Conservation (phyloP, 768 basidiomycete genomes). For the Porphyrellus cyaneotinctus region DNA sequence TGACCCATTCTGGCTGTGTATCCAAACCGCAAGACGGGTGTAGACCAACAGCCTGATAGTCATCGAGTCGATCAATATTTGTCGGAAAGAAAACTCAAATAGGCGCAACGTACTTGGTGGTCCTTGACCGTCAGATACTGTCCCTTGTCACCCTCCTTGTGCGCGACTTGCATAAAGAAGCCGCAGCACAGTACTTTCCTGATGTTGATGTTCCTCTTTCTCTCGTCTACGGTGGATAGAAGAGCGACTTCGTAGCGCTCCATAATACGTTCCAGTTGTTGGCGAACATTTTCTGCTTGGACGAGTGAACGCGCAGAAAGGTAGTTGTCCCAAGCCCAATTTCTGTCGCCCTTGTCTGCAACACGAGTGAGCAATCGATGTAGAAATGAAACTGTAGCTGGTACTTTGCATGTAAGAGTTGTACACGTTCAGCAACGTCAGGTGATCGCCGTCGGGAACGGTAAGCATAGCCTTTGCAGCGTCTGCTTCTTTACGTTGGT, state of each 20-base stretch:
- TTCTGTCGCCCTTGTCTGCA: conserved; percentile 68
- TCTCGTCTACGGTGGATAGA: conserved; percentile 62
- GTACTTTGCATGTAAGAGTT: conserved; percentile 84
- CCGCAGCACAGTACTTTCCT: conserved; percentile 84
- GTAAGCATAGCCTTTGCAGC: conserved; percentile 83
- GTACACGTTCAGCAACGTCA: conserved; percentile 92
- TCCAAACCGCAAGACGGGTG: conserved; percentile 90
- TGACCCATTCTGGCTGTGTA: conserved; percentile 85
- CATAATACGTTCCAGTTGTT: conserved; percentile 87
- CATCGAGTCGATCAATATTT: background rate
- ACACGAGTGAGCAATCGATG: background rate
- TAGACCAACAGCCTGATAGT: conserved; percentile 16
- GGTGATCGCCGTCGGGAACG: conserved; percentile 94
- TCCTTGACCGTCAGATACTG: conserved; percentile 92
- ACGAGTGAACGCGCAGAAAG: conserved; percentile 76
- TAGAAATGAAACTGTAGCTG: background rate
- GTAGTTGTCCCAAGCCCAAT: conserved; percentile 92
- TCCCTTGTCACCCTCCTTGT: conserved; percentile 89
- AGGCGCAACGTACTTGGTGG: conserved; percentile 59
- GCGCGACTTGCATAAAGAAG: conserved; percentile 98
- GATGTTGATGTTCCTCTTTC: conserved; percentile 68
- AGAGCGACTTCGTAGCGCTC: conserved; percentile 82
- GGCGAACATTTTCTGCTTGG: conserved; percentile 91
- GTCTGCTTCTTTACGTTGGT: conserved; percentile 86
- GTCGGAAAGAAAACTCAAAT: background rate